Percentiles rank a stretch among this genome's conserved stretches.
phyloP scores from a whole-genome alignment of 208 protist species.

The Wallacemonas sp. region DNA sequence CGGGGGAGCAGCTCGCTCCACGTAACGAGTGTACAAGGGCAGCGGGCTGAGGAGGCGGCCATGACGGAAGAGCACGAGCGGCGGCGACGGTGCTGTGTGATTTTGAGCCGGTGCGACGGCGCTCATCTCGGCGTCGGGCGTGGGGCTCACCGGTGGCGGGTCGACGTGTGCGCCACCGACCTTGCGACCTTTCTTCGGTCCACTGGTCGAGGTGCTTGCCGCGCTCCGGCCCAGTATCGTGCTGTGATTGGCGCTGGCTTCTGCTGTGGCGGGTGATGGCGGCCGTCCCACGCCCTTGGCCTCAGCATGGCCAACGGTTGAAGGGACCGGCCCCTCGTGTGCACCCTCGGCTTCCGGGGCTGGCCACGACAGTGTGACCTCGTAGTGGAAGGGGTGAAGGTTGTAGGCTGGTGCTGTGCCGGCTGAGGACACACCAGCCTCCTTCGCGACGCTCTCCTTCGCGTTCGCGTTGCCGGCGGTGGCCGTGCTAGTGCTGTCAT shows the following conservation, averaged over 20 bases:
- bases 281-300: background rate
- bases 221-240: background rate
- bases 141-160: background rate
- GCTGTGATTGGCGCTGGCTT: background rate
- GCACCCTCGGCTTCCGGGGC: background rate
- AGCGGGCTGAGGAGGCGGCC: slow-evolving; percentile 57
- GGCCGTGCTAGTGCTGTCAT: slow-evolving; percentile 15
- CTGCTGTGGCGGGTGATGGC: background rate
- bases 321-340: background rate
- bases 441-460: background rate
- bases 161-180: background rate
- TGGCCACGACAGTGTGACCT: slow-evolving; percentile 21
- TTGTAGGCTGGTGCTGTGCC: slow-evolving; percentile 32
- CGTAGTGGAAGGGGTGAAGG: slow-evolving; percentile 56
- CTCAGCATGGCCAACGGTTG: too few relatives aligned
- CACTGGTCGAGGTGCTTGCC: background rate
- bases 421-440: background rate
- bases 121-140: too few relatives aligned
- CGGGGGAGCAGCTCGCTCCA: slow-evolving; percentile 38
- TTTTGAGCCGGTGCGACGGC: too few relatives aligned
- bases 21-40: slow-evolving; percentile 59
- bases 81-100: too few relatives aligned
- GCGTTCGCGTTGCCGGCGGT: background rate
- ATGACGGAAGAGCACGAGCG: slow-evolving; percentile 32
- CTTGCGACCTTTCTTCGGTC: background rate